Conservation (phyloP, 2,329 filamentous ascomycete genomes). For the Raffaelea deltoideospora region DNA sequence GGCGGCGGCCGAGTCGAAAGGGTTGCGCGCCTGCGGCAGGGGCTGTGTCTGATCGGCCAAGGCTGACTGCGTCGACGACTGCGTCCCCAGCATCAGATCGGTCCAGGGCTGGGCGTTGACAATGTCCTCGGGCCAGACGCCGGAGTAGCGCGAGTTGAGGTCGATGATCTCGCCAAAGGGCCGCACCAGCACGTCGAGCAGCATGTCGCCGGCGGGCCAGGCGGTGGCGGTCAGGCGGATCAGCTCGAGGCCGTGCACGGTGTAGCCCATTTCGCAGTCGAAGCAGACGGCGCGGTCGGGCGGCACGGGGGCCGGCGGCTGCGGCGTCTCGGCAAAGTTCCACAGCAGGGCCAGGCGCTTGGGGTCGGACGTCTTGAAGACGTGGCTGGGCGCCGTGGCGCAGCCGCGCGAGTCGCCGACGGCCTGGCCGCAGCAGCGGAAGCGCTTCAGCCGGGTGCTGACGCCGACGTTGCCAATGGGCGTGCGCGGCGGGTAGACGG, state of each 20-base stretch:
- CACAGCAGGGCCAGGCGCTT: constrained; percentile 64
- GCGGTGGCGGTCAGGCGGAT: constrained; percentile 77
- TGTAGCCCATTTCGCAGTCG: constrained; percentile 98
- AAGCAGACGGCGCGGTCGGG: constrained; percentile 58
- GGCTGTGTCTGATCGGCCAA: too few relatives aligned
- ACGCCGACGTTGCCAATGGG: constrained; percentile 37
- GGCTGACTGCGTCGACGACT: too few relatives aligned
- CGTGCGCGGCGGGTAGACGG: constrained; percentile 37
- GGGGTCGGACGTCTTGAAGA: constrained; percentile 69
- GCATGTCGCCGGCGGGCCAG: constrained; percentile 62
- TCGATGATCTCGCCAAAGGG: constrained; percentile 11
- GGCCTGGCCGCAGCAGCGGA: constrained; percentile 63
- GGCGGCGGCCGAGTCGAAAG: too few relatives aligned
- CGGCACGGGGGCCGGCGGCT: constrained; percentile 19
- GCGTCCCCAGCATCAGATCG: background rate
- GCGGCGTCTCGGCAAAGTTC: constrained; percentile 66
- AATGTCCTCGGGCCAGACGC: constrained; percentile 66
- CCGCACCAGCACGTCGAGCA: constrained; percentile 52
- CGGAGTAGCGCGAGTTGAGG: constrained; percentile 74
- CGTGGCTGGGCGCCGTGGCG: constrained; percentile 54
- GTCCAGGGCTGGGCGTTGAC: constrained; percentile 47
- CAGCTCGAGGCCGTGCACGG: constrained; percentile 72
- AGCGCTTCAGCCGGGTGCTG: constrained; percentile 44
- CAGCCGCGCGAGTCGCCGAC: constrained; percentile 65
- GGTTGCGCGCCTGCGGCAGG: too few relatives aligned